Evolutionary conservation across 1,139 yeast genomes (phyloP), one percentile per base, ranked within the genome.

Genomic region (Pichia sp.): DNA sequence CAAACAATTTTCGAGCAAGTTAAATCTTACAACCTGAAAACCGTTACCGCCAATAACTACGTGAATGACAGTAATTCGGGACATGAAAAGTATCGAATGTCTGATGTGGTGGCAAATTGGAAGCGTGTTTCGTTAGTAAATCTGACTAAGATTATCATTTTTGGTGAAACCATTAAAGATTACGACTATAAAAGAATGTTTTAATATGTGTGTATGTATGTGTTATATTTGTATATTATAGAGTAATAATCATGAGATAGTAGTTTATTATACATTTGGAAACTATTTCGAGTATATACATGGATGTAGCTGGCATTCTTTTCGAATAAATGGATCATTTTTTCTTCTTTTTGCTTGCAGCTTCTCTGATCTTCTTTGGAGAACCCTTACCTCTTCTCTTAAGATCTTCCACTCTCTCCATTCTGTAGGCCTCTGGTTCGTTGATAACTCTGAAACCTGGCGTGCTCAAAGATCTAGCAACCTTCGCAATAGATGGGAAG

Each of bases 311-410:
- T 30, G 29, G 30, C 4, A 3, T 8, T 34, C n/a, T 34, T 10
- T 17, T 2, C 12, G 16, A 27, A 27, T 30, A 29, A 17, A 45
- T 2, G 6, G 17, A 46, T 46, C 48, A 46, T 46, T 63, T 65
- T 61, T 67, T 65, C 63, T 70, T 71, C 67, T 73, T 71, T 14
- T 75, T 75, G 66, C 75, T 72, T 49, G 72, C 68, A 29, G 75
- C 74, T 63, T 73, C 78, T 63, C 74, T 77, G 72, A 81, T 82
- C 78, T 90, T 90, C 76, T 86, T 83, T 63, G 96, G 97, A 24
- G 96, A 95, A 70, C 96, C 95, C 73, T 90, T 90, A 69, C 90
- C 92, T 81, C 95, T 86, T 79, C 87, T 85, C 77, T 84, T 86
- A 71, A 89, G 78, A 60, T 81, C 83, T 55, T 76, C 81, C 46